Conservation (phyloP, 2,329 filamentous ascomycete species). For the Leptographium lundbergii region DNA sequence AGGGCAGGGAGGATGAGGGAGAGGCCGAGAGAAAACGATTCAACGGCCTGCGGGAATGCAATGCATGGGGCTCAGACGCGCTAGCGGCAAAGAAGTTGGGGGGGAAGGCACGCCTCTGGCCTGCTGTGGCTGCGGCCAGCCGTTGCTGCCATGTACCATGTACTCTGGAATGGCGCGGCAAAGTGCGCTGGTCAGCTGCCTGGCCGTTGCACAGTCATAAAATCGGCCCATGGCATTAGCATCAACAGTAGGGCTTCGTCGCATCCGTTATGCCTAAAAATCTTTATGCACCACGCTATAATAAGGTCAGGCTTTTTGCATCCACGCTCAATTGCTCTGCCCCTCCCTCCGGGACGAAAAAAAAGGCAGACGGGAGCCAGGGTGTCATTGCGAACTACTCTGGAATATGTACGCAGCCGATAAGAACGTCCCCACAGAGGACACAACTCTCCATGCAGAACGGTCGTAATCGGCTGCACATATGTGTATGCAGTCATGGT, state of each 20-base stretch:
- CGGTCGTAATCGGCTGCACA: neutral
- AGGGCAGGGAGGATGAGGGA: neutral
- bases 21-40: neutral
- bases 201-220: neutral
- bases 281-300: no score
- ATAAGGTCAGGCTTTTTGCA: no score
- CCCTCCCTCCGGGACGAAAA: neutral
- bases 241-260: no score
- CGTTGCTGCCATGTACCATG: neutral
- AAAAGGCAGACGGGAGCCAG: neutral
- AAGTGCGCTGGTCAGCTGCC: neutral
- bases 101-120: neutral
- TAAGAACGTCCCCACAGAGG: neutral
- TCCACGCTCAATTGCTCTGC: neutral
- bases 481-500: neutral
- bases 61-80: conserved; percentile 1
- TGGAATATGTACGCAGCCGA: neutral
- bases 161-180: neutral
- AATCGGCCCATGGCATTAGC: no score
- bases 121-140: neutral
- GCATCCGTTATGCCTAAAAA: no score
- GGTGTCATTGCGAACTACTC: neutral
- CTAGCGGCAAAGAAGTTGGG: neutral
- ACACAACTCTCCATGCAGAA: neutral
- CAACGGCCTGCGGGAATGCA: neutral